Conservation (phyloP, 2,329 filamentous ascomycete genomes). For the Sphaceloma murrayae region DNA sequence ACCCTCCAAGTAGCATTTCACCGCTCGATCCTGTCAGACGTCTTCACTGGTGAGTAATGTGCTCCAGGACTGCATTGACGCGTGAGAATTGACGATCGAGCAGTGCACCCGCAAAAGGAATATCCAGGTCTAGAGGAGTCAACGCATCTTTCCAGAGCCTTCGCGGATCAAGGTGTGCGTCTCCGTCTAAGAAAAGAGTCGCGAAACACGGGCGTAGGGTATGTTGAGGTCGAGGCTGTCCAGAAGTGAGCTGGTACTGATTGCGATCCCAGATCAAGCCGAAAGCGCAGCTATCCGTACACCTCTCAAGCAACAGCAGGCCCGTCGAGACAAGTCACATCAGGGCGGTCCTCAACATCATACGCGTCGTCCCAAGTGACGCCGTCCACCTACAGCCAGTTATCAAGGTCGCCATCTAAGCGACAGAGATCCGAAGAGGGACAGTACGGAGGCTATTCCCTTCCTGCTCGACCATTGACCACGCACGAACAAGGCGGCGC, state of each 20-base stretch:
- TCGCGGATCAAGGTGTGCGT: conserved; percentile 79
- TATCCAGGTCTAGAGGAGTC: conserved; percentile 76
- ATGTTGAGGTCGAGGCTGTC: neutral
- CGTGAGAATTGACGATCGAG: conserved; percentile 15
- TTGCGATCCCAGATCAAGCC: neutral
- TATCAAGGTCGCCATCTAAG: conserved; percentile 15
- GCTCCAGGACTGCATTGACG: neutral
- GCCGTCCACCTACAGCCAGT: conserved; percentile 7
- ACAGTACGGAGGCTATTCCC: conserved; percentile 12
- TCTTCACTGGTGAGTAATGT: conserved; percentile 54
- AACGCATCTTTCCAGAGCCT: conserved; percentile 68
- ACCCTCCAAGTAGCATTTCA: conserved; percentile 41
- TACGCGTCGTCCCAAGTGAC: conserved; percentile 10
- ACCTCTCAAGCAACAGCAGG: conserved; percentile 12
- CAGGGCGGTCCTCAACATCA: conserved; percentile 8
- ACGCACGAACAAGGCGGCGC: conserved; percentile 6
- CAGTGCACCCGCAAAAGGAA: conserved; percentile 49
- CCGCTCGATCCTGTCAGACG: conserved; percentile 49
- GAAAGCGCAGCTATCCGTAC: conserved; percentile 16
- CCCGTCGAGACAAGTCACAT: conserved; percentile 9
- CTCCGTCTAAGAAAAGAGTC: conserved; percentile 76
- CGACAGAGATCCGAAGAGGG: conserved; percentile 16
- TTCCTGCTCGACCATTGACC: conserved; percentile 12
- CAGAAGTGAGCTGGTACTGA: neutral
- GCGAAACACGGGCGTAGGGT: conserved; percentile 33